Base-by-base conservation (phyloP, 177 flowering plant genomes). In the Telopea speciosissima region DNA sequence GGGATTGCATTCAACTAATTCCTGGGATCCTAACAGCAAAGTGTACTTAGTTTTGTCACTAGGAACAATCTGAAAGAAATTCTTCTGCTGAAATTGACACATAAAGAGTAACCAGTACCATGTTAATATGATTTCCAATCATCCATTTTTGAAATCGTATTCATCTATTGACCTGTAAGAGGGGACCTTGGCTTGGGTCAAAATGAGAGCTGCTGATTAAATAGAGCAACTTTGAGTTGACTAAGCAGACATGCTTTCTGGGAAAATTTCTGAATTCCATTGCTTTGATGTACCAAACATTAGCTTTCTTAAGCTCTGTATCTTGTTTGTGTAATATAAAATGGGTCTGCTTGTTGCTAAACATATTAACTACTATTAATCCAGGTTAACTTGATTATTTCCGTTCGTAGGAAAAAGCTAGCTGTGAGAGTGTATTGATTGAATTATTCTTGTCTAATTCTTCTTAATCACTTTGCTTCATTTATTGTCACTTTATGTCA, bases 401-500 rank as follows among this genome's bases (percentile, higher is more conserved):
- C 19, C 11, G 54, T 10, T 12, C 54, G 13, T 49, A 49, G 54
- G 54, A 13, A 49, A 49, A 49, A 49, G 7, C 49, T 44, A 44
- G 49, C 7, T 44, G 49, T 13, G 49, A 44, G 49, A 13, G 14
- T 9, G 11, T 44, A 9, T 44, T 3, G 2, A 9, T 16, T 54
- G 59, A n/a, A n/a, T n/a, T n/a, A n/a, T n/a, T n/a, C n/a, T n/a
- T n/a, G 59, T 21, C 19, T 16, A 21, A n/a, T 58, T 22, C 6
- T 25, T 21, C 25, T 73, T 21, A 11, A 52, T 62, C 36, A 71
- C 52, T 52, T 59, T 31, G 40, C 3, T 10, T 25, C 28, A 24
- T 70, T 59, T 28, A 44, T 3, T 75, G 36, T 45, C 31, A 28
- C 26, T 72, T 58, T 74, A 54, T 71, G 3, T 44, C 76, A 95